phyloP scores from a whole-genome alignment of 352 stramenopile genomes.

The Phytophthora capsici region DNA sequence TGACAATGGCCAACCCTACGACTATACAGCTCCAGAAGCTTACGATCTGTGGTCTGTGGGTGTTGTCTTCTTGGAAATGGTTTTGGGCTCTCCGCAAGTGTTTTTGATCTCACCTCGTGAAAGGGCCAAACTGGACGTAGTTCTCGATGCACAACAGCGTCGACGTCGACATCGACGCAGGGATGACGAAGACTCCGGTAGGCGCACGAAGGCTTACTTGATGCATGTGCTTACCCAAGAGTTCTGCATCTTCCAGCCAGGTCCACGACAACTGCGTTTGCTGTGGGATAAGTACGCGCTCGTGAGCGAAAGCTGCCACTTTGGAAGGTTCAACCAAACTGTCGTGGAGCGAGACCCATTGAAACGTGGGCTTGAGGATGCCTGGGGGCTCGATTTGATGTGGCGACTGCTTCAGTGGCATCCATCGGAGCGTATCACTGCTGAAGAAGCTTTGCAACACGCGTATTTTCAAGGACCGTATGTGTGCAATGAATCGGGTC shows the following conservation, averaged over 20 bases:
- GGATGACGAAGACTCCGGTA: constrained; percentile 18
- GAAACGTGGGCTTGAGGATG: constrained; percentile 86
- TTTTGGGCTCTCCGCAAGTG: constrained; percentile 93
- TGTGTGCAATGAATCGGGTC: constrained; percentile 60
- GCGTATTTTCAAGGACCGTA: constrained; percentile 90
- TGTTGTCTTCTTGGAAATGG: constrained; percentile 95
- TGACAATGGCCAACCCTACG: constrained; percentile 61
- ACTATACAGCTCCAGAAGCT: constrained; percentile 60
- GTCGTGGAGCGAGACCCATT: constrained; percentile 91
- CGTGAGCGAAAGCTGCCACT: constrained; percentile 82
- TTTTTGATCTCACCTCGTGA: constrained; percentile 87
- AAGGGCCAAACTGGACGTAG: constrained; percentile 89
- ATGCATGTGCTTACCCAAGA: constrained; percentile 84
- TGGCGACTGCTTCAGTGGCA: constrained; percentile 95
- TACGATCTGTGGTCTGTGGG: constrained; percentile 95
- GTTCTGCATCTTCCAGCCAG: constrained; percentile 84
- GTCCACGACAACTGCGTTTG: constrained; percentile 55
- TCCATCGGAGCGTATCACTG: constrained; percentile 88
- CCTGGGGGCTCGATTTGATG: constrained; percentile 91
- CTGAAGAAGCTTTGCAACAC: constrained; percentile 78
- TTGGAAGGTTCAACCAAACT: constrained; percentile 93
- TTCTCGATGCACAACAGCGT: constrained; percentile 57
- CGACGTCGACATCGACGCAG: constrained; percentile 31
- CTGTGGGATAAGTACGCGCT: constrained; percentile 77
- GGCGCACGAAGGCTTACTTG: constrained; percentile 68